Conservation (phyloP, 371 early-diverging fungal genomes). For the Mucor irregularis region DNA sequence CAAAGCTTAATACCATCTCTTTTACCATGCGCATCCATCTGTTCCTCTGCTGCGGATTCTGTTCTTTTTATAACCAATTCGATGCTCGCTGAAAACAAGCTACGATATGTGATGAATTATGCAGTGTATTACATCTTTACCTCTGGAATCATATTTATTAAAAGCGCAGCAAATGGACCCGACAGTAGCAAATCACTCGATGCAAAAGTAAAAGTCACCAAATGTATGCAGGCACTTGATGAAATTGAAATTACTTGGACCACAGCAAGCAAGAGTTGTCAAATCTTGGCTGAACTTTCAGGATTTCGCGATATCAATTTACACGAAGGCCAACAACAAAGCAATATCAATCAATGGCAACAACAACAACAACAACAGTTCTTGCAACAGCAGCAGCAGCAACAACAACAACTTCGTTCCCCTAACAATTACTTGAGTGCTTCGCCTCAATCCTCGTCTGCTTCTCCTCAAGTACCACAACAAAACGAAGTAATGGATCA, state of each 20-base stretch:
- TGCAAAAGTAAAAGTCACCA: slow-evolving; percentile 33
- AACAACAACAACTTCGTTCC: not conserved
- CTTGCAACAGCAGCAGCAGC: not conserved
- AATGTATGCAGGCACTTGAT: slow-evolving; percentile 38
- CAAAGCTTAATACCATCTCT: slow-evolving; percentile 25
- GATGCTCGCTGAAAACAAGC: slow-evolving; percentile 30
- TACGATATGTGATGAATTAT: slow-evolving; percentile 38
- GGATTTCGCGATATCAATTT: slow-evolving; percentile 32
- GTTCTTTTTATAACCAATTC: slow-evolving; percentile 45
- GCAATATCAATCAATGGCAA: not conserved
- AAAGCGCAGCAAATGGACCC: slow-evolving; percentile 15
- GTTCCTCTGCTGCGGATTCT: slow-evolving; percentile 48
- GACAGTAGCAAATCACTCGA: slow-evolving; percentile 15
- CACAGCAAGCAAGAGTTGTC: slow-evolving; percentile 36
- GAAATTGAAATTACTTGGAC: slow-evolving; percentile 41
- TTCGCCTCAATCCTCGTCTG: not conserved
- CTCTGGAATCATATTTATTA: slow-evolving; percentile 40
- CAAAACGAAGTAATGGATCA: no score
- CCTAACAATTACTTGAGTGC: not conserved
- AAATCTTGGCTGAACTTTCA: slow-evolving; percentile 46
- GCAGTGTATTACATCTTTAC: slow-evolving; percentile 45
- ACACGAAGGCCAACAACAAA: slow-evolving; percentile 5
- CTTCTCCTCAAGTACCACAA: not conserved
- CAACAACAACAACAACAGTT: not conserved
- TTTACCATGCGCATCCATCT: slow-evolving; percentile 44